phyloP scores from a whole-genome alignment of 2,329 filamentous ascomycete species.

The Fusarium buxicola region DNA sequence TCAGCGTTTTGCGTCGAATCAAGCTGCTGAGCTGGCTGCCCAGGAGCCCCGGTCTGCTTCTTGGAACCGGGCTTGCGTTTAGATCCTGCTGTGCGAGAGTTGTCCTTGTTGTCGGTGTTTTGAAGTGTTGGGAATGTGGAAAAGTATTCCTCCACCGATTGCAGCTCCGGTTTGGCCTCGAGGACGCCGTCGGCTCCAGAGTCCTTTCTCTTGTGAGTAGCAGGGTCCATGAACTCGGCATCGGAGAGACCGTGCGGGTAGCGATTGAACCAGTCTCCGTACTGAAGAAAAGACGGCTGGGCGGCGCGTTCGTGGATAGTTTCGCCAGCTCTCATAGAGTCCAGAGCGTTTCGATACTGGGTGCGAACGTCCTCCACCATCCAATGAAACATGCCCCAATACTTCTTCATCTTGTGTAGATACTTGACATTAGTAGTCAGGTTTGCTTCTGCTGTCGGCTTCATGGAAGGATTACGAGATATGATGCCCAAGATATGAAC shows the following conservation, averaged over 20 bases:
- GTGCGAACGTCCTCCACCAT: constrained; percentile 94
- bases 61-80: constrained; percentile 56
- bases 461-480: constrained; percentile 81
- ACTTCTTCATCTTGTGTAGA: constrained; percentile 92
- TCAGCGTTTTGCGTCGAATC: constrained; percentile 39
- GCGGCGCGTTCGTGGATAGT: constrained; percentile 59
- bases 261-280: constrained; percentile 96
- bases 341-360: constrained; percentile 85
- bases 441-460: constrained; percentile 83
- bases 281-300: constrained; percentile 82
- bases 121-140: constrained; percentile 76
- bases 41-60: constrained; percentile 40
- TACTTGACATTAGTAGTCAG: constrained; percentile 90
- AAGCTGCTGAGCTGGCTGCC: constrained; percentile 34
- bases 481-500: constrained; percentile 96
- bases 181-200: constrained; percentile 88
- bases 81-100: constrained; percentile 31
- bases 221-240: constrained; percentile 83
- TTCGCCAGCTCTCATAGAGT: constrained; percentile 79
- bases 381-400: constrained; percentile 99
- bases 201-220: constrained; percentile 74
- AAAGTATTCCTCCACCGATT: constrained; percentile 95
- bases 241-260: constrained; percentile 93
- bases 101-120: constrained; percentile 55
- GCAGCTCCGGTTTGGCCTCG: constrained; percentile 88